A percentile compares a stretch with the other conserved stretches of the same genome.
Conservation (phyloP, 108 stramenopile species). For the Schizochytrium sp. region DNA sequence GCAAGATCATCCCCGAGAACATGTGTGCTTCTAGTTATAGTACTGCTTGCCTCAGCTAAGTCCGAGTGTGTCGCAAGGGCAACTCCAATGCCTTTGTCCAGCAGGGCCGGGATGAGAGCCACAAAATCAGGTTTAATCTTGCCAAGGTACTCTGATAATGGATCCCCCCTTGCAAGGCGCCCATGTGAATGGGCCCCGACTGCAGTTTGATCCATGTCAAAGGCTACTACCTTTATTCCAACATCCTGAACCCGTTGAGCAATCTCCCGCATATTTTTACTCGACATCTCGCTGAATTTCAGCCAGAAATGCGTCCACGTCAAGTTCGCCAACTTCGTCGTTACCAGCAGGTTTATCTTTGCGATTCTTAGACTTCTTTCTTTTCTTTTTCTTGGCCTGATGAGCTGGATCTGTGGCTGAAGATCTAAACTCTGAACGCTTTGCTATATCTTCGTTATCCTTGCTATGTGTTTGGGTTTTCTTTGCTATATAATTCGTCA, state of each 20-base stretch:
- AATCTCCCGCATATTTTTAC: neutral
- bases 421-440: no score
- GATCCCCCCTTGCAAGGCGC: neutral
- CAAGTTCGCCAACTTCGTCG: neutral
- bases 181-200: conserved; percentile 23
- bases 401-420: no score
- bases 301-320: conserved; percentile 22
- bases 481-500: no score
- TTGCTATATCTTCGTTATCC: no score
- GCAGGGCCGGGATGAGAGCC: neutral
- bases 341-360: no score
- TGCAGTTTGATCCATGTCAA: conserved; percentile 59
- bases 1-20: conserved; percentile 41
- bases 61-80: conserved; percentile 49
- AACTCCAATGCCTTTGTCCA: neutral
- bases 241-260: neutral
- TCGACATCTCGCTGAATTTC: neutral
- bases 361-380: no score
- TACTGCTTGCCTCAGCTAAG: neutral
- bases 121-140: neutral
- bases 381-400: no score
- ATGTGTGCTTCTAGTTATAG: neutral
- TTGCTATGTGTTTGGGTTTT: no score
- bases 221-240: neutral
- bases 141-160: neutral